Conservation (phyloP, 2,329 filamentous ascomycete genomes). For the Diaporthe sp. region DNA sequence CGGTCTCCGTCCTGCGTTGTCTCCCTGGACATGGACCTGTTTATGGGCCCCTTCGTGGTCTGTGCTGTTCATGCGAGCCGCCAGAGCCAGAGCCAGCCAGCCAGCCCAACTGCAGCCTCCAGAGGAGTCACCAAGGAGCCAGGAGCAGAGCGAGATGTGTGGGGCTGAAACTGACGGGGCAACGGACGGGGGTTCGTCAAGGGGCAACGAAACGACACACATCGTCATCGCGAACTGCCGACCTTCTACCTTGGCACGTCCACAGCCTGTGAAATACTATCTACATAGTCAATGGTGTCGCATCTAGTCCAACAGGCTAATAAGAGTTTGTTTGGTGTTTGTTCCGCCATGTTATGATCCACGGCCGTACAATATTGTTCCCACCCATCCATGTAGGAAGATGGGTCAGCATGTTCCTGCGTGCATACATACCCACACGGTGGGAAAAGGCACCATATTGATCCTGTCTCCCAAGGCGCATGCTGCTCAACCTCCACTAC, state of each 20-base stretch:
- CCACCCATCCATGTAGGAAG: background rate
- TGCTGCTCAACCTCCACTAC: too few relatives aligned
- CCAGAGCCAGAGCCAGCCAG: background rate
- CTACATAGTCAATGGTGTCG: background rate
- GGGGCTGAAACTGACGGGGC: constrained; percentile 35
- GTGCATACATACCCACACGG: background rate
- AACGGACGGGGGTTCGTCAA: constrained; percentile 21
- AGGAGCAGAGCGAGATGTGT: constrained; percentile 12
- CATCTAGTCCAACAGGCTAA: background rate
- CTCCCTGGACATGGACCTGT: constrained; percentile 32
- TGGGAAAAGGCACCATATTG: background rate
- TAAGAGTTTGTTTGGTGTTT: background rate
- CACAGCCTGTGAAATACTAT: background rate
- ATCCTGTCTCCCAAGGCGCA: background rate
- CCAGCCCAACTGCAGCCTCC: background rate
- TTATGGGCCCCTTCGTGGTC: constrained; percentile 44
- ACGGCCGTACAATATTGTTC: background rate
- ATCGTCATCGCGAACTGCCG: background rate
- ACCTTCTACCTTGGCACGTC: background rate
- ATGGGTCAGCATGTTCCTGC: background rate
- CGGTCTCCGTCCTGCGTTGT: constrained; percentile 37
- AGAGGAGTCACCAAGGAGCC: constrained; percentile 8
- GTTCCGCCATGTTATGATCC: background rate
- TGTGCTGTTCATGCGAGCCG: constrained; percentile 40
- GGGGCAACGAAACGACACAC: constrained; percentile 19